Conservation (phyloP, 352 stramenopile species). For the Hyaloperonospora brassicae region DNA sequence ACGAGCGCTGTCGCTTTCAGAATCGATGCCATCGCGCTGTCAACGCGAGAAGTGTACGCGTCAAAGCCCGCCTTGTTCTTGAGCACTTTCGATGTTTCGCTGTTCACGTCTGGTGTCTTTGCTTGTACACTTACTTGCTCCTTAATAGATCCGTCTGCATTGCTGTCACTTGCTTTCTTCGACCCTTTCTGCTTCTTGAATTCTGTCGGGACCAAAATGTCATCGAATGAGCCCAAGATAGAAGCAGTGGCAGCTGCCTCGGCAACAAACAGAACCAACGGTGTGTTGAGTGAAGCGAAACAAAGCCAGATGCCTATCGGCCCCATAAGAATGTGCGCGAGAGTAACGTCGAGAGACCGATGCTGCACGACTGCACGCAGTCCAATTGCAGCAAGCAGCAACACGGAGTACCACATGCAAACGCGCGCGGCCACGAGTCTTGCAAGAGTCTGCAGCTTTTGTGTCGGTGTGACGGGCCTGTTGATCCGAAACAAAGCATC, state of each 20-base stretch:
- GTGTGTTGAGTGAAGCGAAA: conserved; percentile 78
- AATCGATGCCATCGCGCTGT: conserved; percentile 26
- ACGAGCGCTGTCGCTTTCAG: conserved; percentile 22
- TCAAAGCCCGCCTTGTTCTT: conserved; percentile 5
- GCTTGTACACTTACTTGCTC: not conserved
- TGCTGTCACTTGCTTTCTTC: conserved; percentile 6
- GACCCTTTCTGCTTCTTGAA: conserved; percentile 6
- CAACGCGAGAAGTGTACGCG: conserved; percentile 15
- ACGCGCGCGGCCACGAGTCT: conserved; percentile 47
- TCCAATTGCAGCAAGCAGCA: conserved; percentile 60
- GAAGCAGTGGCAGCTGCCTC: conserved; percentile 65
- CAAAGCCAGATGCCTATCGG: conserved; percentile 79
- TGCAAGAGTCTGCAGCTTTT: conserved; percentile 63
- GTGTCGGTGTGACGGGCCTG: conserved; percentile 58
- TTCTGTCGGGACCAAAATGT: conserved; percentile 36
- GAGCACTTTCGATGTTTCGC: conserved; percentile 2
- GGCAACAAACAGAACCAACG: conserved; percentile 67
- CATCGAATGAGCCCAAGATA: conserved; percentile 71
- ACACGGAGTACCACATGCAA: conserved; percentile 57
- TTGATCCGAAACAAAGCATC: conserved; percentile 72
- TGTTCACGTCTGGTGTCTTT: not conserved
- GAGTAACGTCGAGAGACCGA: conserved; percentile 52
- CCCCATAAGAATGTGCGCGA: conserved; percentile 62
- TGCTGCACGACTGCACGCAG: conserved; percentile 61
- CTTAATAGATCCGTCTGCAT: not conserved